phyloP scores from a whole-genome alignment of 495 filamentous ascomycete genomes.

The Penicillium mononematosum region DNA sequence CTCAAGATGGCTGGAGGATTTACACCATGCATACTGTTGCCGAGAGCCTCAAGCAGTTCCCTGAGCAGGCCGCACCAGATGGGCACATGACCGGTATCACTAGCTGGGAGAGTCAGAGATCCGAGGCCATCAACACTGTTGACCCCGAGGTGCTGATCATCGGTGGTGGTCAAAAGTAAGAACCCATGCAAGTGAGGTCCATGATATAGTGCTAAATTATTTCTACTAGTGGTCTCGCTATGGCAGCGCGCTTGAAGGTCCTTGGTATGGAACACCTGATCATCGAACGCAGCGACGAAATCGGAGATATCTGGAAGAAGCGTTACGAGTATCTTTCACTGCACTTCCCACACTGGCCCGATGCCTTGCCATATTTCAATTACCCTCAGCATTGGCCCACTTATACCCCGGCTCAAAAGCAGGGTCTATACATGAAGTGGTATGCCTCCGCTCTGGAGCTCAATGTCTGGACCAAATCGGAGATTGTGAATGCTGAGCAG shows the following conservation, averaged over 20 bases:
- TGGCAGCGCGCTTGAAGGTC: conserved; percentile 61
- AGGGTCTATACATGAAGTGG: conserved; percentile 64
- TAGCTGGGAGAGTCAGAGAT: conserved; percentile 27
- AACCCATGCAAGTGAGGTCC: neutral
- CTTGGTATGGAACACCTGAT: conserved; percentile 57
- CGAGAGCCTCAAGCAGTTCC: conserved; percentile 23
- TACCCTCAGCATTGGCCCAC: conserved; percentile 61
- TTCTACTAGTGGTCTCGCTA: conserved; percentile 29
- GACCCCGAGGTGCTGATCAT: conserved; percentile 27
- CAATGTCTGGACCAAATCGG: conserved; percentile 61
- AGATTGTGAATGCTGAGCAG: conserved; percentile 46
- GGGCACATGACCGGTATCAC: conserved; percentile 28
- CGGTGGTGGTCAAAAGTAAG: conserved; percentile 30
- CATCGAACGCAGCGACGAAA: conserved; percentile 56
- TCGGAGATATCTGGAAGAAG: conserved; percentile 71
- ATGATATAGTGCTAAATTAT: conserved; percentile 4
- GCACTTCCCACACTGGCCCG: conserved; percentile 67
- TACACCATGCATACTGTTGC: conserved; percentile 29
- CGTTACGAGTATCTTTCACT: conserved; percentile 54
- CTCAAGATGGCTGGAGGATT: conserved; percentile 23
- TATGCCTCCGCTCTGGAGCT: conserved; percentile 66
- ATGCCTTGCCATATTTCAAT: conserved; percentile 62
- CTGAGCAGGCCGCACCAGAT: conserved; percentile 19
- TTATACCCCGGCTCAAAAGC: conserved; percentile 69
- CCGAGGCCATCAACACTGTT: conserved; percentile 21